These are phyloP conservation scores for Rhytidiadelphus loreus DNA, from an alignment of 225 moss, liverwort and hornwort species.

Conservation along the genomic window DNA sequence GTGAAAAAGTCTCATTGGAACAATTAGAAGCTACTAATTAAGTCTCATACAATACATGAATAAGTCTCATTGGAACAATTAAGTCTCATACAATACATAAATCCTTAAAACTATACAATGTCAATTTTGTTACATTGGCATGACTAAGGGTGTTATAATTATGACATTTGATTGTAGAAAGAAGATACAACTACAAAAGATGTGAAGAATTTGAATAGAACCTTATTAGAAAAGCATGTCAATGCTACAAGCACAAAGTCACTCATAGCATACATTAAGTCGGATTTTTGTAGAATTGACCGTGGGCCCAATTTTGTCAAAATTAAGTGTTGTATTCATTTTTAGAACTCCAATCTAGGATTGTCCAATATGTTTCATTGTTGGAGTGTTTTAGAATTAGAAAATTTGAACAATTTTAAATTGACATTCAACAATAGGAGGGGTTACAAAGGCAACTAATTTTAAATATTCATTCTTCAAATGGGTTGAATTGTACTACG, in stretches of 20 bases:
- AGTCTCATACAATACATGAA: not conserved
- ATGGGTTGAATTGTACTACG: not conserved
- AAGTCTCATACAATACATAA: too few species aligned
- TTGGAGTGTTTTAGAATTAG: not conserved
- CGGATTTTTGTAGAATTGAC: rapidly evolving
- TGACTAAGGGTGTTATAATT: not conserved
- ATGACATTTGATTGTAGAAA: not conserved
- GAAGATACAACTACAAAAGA: not conserved
- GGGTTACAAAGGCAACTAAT: rapidly evolving
- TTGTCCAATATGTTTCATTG: not conserved
- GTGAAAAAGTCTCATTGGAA: not conserved
- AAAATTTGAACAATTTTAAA: not conserved
- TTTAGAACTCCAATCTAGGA: not conserved
- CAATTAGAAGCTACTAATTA: not conserved
- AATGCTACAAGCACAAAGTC: rapidly evolving
- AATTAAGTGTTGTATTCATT: not conserved
- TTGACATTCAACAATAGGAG: too few species aligned
- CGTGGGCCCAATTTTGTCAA: rapidly evolving
- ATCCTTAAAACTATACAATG: not conserved
- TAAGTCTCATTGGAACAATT: not conserved
- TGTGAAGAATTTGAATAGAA: not conserved
- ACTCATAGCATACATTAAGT: not conserved
- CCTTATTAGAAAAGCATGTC: not conserved
- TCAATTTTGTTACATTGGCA: not conserved
- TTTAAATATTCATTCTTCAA: rapidly evolving